Percentiles rank a stretch among this genome's conserved stretches.
Evolutionary conservation across 1,284 basidiomycete genomes (phyloP).

Genomic region (Ceratobasidium sp.): DNA sequence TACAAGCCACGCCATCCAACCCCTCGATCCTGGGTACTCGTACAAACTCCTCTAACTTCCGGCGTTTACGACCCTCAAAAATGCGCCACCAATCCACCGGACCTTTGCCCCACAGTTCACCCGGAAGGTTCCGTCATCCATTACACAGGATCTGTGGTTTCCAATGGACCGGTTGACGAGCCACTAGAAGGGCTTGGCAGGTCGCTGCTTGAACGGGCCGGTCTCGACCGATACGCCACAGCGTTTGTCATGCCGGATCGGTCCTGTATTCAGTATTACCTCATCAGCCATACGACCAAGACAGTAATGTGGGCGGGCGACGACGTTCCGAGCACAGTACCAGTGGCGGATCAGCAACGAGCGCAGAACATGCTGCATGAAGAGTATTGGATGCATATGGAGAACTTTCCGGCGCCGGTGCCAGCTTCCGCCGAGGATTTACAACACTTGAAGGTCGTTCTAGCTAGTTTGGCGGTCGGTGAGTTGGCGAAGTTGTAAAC

Average conservation of each 20-base stretch:
- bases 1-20: not conserved
- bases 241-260: not conserved
- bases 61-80: not conserved
- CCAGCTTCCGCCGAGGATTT: not conserved
- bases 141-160: not conserved
- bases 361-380: slow-evolving; percentile 1
- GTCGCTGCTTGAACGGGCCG: not conserved
- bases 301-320: not conserved
- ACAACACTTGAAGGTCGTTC: not conserved
- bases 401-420: slow-evolving; percentile 11
- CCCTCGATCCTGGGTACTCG: not conserved
- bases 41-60: not conserved
- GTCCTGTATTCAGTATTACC: not conserved
- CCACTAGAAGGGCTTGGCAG: not conserved
- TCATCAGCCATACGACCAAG: not conserved
- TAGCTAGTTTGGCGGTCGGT: slow-evolving; percentile 19
- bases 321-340: not conserved
- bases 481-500: not conserved
- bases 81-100: not conserved
- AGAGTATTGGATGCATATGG: slow-evolving; percentile 31
- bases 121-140: slow-evolving; percentile 2
- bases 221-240: not conserved
- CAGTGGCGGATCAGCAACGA: not conserved
- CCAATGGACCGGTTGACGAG: not conserved
- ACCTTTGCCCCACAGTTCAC: not conserved